Evolutionary conservation across 148 eudicot genomes (phyloP), one percentile per base, ranked within the genome.

Genomic region (Oxyria digyna): DNA sequence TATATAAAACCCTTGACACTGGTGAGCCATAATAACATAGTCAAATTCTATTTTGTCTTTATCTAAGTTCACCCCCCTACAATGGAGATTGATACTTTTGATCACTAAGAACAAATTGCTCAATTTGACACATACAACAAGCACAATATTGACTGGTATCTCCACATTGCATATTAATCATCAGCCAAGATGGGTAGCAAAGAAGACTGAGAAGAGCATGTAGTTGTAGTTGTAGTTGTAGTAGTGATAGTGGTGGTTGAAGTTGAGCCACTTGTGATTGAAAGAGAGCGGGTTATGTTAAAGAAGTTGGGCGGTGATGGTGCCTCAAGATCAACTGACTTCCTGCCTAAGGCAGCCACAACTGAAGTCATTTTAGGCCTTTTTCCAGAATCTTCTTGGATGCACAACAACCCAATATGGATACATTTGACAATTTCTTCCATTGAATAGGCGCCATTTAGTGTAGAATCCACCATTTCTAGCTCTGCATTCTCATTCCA

Each of bases 271-370:
- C 3, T 17, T 0, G 42, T 33, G 15, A 11, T 7, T 4, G 42
- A 64, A 32, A 20, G 3, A 8, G 42, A 18, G 21, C 42, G 4
- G 40, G 10, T 32, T 23, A 15, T 64, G 23, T 32, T 32, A 33
- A 64, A 64, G 67, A 64, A 64, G 17, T 64, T 64, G 10, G 67
- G 67, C 13, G 67, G 67, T 6, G 67, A 15, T 33, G 67, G 67
- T 7, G 11, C 41, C 0, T 14, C 21, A 0, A 64, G 42, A 32
- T 32, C 67, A 32, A 33, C 33, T 2, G 42, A 64, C 42, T 64
- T 32, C 23, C 67, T 42, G 17, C 42, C 17, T 32, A 64, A 38
- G 40, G 67, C 67, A 6, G 67, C 42, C 26, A 64, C 67, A 32
- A 64, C 67, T n/a, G 42, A 17, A 14, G 67, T 4, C 67, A 64